A percentile compares a stretch with the other conserved stretches of the same genome.
phyloP scores from a whole-genome alignment of 2,329 filamentous ascomycete species.

The Aspergillus cejpii region DNA sequence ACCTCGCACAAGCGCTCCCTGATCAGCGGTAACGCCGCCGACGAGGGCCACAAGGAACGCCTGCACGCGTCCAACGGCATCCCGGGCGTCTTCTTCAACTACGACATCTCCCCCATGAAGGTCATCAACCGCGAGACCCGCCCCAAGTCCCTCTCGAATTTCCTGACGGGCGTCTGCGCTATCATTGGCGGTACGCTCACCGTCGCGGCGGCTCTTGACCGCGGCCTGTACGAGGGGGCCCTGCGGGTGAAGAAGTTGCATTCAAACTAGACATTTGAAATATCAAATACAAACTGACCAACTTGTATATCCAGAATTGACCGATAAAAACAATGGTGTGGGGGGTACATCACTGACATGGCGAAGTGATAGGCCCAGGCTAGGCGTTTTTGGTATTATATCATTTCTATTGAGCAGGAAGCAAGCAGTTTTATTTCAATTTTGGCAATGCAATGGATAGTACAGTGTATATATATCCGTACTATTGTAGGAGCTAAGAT shows the following conservation, averaged over 20 bases:
- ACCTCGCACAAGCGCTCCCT: constrained; percentile 93
- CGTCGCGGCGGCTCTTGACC: constrained; percentile 87
- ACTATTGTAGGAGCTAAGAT: no score
- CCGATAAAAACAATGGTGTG: not conserved
- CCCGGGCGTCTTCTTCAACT: constrained; percentile 96
- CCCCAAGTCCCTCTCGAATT: constrained; percentile 81
- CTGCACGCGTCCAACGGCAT: constrained; percentile 86
- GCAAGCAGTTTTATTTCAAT: no score
- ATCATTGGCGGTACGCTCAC: constrained; percentile 92
- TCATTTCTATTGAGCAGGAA: no score
- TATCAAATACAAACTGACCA: no score
- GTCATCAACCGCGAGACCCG: constrained; percentile 93
- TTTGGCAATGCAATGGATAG: no score
- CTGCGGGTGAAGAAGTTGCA: constrained; percentile 82
- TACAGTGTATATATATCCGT: no score
- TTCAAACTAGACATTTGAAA: constrained; percentile 41
- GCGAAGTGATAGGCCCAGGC: no score
- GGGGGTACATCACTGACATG: not conserved
- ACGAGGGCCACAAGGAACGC: constrained; percentile 86
- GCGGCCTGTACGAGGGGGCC: constrained; percentile 82
- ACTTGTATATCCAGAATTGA: not conserved
- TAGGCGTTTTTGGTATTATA: no score
- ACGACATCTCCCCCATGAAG: constrained; percentile 99
- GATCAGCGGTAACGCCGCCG: constrained; percentile 70
- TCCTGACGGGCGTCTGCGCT: constrained; percentile 88